A percentile compares a stretch with the other conserved stretches of the same genome.
Conservation (phyloP, 768 basidiomycete species). For the Lactifluus hygrophoroides region DNA sequence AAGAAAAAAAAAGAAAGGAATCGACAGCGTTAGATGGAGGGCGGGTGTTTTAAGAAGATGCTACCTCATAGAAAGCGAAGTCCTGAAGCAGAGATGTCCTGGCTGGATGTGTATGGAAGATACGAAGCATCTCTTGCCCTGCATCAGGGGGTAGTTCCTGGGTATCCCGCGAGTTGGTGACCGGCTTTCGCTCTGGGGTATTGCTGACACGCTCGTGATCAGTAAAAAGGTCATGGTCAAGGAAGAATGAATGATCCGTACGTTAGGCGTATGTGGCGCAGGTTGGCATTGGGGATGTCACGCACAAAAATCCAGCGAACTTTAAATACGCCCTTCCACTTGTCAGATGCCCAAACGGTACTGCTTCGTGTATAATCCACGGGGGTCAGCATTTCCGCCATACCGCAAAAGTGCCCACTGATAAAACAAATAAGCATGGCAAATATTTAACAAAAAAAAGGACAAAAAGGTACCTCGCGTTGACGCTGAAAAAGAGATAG, state of each 20-base stretch:
- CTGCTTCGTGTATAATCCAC: constrained; percentile 92
- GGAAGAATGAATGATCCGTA: constrained; percentile 28
- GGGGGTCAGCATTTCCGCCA: constrained; percentile 96
- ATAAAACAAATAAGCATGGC: not conserved
- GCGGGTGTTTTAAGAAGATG: not conserved
- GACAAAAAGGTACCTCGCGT: constrained; percentile 53
- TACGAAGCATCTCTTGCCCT: constrained; percentile 92
- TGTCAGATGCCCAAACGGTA: constrained; percentile 98
- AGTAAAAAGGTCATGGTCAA: not conserved
- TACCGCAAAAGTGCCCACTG: constrained; percentile 96
- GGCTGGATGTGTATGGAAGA: constrained; percentile 89
- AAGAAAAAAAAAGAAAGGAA: not conserved
- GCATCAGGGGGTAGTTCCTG: constrained; percentile 95
- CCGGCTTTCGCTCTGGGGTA: constrained; percentile 96
- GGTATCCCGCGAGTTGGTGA: constrained; percentile 96
- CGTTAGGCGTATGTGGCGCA: constrained; percentile 86
- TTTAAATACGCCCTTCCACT: constrained; percentile 99
- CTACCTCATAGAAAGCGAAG: constrained; percentile 85
- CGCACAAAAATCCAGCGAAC: constrained; percentile 97
- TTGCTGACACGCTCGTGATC: constrained; percentile 48
- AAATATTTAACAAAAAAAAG: not conserved
- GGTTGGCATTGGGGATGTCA: constrained; percentile 84
- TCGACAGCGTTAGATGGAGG: not conserved
- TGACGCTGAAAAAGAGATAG: constrained; percentile 98
- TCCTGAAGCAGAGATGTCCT: constrained; percentile 91